phyloP scores from a whole-genome alignment of 75 land plant genomes.

The Ceratopteris richardii region DNA sequence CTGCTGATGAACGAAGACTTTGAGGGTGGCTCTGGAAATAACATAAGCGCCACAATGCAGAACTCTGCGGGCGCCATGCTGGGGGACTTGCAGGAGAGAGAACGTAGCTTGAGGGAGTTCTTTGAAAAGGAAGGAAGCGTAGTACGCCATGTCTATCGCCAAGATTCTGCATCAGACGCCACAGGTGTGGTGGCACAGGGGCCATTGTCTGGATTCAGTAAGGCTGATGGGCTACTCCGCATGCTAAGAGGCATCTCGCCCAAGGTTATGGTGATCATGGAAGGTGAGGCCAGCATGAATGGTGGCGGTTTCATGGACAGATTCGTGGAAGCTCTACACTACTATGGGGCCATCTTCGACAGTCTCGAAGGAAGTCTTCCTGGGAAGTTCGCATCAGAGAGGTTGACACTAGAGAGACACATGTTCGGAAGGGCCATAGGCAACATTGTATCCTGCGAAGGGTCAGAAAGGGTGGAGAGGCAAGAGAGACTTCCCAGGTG shows the following conservation, averaged over 20 bases:
- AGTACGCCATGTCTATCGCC: constrained; percentile 38
- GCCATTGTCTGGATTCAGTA: not conserved
- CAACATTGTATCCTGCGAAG: constrained; percentile 81
- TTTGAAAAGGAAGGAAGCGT: constrained; percentile 62
- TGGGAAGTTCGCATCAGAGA: constrained; percentile 27
- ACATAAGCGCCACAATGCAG: constrained; percentile 56
- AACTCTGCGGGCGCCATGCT: constrained; percentile 14
- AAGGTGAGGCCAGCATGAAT: constrained; percentile 86
- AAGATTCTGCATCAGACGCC: too few species aligned
- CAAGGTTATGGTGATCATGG: constrained; percentile 63
- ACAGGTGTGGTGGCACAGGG: constrained; percentile 1
- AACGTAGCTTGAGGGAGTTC: constrained; percentile 54
- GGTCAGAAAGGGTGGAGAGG: constrained; percentile 58
- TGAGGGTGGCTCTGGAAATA: constrained; percentile 58
- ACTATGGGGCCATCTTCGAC: constrained; percentile 83
- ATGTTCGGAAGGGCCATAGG: constrained; percentile 50
- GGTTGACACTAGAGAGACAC: constrained; percentile 13
- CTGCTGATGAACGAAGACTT: constrained; percentile 47
- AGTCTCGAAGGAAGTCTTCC: constrained; percentile 50
- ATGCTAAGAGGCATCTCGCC: constrained; percentile 47
- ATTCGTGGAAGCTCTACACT: constrained; percentile 67
- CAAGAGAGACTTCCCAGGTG: constrained; percentile 64
- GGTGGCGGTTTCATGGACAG: constrained; percentile 50
- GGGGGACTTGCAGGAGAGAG: constrained; percentile 23
- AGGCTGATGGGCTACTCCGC: constrained; percentile 50